Evolutionary conservation across 2,329 filamentous ascomycete genomes (phyloP), one percentile per base, ranked within the genome.

Genomic region (Triangularia setosa): DNA sequence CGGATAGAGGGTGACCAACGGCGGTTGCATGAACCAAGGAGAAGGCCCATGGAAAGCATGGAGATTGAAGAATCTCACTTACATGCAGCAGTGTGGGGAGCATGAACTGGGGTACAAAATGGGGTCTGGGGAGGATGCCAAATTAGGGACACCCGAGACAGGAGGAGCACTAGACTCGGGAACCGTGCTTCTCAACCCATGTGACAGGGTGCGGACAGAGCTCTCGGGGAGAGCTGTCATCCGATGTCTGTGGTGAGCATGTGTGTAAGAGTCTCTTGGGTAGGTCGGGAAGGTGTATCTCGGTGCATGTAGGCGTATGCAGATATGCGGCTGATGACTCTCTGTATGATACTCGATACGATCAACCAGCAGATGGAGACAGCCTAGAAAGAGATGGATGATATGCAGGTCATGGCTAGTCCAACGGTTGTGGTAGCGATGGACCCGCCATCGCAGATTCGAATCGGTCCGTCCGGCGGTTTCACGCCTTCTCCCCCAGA

Each of bases 401-500:
- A 48, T 48, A 48, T 48, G 40, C 40, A 48, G 40, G n/a, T 48
- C 40, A 48, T 48, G n/a, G 40, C 18, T 59, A 58, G 56, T 14
- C 16, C 57, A 48, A 48, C 57, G 21, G 57, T 52, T 27, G 21
- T 35, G 57, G 52, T 54, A 40, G 28, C 18, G 53, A 23, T 35
- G 40, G 53, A 58, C 40, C 60, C 60, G 48, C 59, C 61, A 27
- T 23, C 11, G 12, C 62, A 62, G 61, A 35, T 52, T 67, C 23
- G 58, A 72, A 68, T 72, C 69, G 70, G 70, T 65, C 70, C 70
- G 66, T 71, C 67, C 60, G 59, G 61, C 21, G 63, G 25, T 35
- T 59, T 28, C 30, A 27, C 24, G 57, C n/a, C 21, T 4, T 57
- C 23, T 18, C 35, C 35, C 9, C 23, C 14, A 21, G 18, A 35